Evolutionary conservation across 768 basidiomycete species (phyloP).

Genomic region (Grammothele lineata): DNA sequence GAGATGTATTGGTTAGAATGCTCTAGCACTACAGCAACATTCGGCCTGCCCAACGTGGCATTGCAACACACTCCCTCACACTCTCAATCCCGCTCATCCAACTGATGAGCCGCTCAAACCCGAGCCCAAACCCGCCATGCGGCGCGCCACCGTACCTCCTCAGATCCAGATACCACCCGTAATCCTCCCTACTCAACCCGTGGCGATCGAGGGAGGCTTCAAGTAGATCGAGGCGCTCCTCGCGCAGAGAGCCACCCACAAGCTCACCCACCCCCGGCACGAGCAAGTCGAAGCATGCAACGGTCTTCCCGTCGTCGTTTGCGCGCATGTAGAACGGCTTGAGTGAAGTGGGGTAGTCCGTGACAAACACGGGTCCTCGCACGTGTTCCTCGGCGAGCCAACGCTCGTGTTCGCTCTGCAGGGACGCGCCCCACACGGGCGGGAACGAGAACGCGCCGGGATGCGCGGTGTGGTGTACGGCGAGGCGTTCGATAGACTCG

Average conservation of each 20-base stretch:
- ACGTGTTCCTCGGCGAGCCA: conserved; percentile 74
- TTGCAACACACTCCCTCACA: conserved; percentile 88
- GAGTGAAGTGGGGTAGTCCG: conserved; percentile 74
- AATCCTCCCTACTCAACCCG: conserved; percentile 40
- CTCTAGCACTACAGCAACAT: conserved; percentile 72
- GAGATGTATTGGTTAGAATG: too few relatives aligned
- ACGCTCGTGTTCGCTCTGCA: conserved; percentile 91
- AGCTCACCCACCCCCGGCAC: conserved; percentile 88
- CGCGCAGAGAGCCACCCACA: conserved; percentile 86
- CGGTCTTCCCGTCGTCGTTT: conserved; percentile 53
- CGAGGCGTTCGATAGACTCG: conserved; percentile 62
- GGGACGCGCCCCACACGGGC: conserved; percentile 62
- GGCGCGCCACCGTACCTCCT: conserved; percentile 82
- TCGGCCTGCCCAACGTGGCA: conserved; percentile 85
- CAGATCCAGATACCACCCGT: conserved; percentile 79
- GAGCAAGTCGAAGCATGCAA: conserved; percentile 94
- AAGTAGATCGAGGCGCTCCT: conserved; percentile 61
- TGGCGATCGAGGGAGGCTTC: conserved; percentile 43
- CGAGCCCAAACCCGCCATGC: conserved; percentile 95
- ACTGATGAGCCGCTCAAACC: conserved; percentile 86
- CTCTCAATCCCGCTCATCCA: conserved; percentile 89
- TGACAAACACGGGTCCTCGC: conserved; percentile 83
- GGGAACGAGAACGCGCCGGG: conserved; percentile 46
- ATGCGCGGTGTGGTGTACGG: conserved; percentile 30
- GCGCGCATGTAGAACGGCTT: conserved; percentile 98